These are phyloP conservation scores for Kokia cookei DNA, from an alignment of 441 rosid species.

Conservation along the genomic window DNA sequence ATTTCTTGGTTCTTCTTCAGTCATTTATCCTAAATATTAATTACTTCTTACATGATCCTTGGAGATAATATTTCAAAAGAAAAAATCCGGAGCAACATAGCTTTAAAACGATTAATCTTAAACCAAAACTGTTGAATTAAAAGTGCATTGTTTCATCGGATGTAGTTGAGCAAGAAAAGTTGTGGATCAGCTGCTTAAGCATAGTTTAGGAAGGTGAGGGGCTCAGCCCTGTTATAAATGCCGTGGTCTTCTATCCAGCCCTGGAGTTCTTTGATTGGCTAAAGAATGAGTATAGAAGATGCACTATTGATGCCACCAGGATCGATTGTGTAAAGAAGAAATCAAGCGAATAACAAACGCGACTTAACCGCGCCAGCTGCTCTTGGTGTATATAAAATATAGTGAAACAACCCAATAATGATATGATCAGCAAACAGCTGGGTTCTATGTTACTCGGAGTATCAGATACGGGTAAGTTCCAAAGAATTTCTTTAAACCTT, in stretches of 20 bases:
- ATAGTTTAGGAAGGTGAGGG: slow-evolving; percentile 90
- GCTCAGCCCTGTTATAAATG: slow-evolving; percentile 57
- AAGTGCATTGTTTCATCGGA: neutral
- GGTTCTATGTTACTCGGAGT: neutral
- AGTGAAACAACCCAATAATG: slow-evolving; percentile 2
- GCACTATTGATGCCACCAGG: neutral
- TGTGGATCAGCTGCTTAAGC: slow-evolving; percentile 91
- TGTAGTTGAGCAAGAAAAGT: slow-evolving; percentile 86
- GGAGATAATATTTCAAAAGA: neutral
- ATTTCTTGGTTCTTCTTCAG: neutral
- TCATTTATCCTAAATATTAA: neutral
- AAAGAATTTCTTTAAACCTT: too few relatives aligned
- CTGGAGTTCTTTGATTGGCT: slow-evolving; percentile 5
- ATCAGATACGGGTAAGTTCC: too few relatives aligned
- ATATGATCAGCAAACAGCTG: neutral
- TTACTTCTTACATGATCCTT: neutral
- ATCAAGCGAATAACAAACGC: neutral
- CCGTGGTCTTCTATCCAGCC: slow-evolving; percentile 17
- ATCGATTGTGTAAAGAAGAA: neutral
- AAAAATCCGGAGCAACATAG: neutral
- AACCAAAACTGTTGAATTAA: neutral
- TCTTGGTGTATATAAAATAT: slow-evolving; percentile 23
- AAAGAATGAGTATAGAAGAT: slow-evolving; percentile 15
- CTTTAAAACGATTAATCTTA: neutral
- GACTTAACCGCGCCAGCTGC: slow-evolving; percentile 7